Conservation (phyloP, 2,329 filamentous ascomycete species). For the Diaporthe citrichinensis region DNA sequence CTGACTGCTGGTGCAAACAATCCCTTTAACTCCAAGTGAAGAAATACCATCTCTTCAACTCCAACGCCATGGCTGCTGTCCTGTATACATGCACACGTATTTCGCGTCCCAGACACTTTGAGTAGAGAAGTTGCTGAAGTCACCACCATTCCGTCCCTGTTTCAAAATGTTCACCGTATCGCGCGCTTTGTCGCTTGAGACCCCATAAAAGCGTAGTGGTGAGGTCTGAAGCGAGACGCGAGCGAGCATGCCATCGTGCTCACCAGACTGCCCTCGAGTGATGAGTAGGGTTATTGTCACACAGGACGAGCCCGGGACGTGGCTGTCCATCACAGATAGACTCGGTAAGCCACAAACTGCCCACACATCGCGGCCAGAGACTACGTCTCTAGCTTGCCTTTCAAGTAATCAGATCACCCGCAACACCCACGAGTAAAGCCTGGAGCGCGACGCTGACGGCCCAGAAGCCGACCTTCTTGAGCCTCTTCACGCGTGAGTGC, state of each 20-base stretch:
- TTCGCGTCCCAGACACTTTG: not conserved
- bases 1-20: conserved; percentile 22
- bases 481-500: conserved; percentile 84
- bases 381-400: not conserved
- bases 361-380: not conserved
- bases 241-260: not conserved
- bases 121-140: conserved; percentile 22
- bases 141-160: not conserved
- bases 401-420: conserved; percentile 76
- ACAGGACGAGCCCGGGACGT: not conserved
- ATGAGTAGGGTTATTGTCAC: not conserved
- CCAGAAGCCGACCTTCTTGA: conserved; percentile 96
- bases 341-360: not conserved
- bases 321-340: not conserved
- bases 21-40: conserved; percentile 2
- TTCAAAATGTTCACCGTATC: not conserved
- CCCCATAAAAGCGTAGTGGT: not conserved
- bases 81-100: conserved; percentile 24
- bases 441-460: conserved; percentile 93
- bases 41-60: conserved; percentile 12
- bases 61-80: conserved; percentile 27
- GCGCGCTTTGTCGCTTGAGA: not conserved
- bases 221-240: not conserved
- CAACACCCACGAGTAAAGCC: conserved; percentile 94
- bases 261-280: not conserved